A percentile compares a stretch with the other conserved stretches of the same genome.
phyloP scores from a whole-genome alignment of 148 eudicot species.

The Vaccinium myrtillus region DNA sequence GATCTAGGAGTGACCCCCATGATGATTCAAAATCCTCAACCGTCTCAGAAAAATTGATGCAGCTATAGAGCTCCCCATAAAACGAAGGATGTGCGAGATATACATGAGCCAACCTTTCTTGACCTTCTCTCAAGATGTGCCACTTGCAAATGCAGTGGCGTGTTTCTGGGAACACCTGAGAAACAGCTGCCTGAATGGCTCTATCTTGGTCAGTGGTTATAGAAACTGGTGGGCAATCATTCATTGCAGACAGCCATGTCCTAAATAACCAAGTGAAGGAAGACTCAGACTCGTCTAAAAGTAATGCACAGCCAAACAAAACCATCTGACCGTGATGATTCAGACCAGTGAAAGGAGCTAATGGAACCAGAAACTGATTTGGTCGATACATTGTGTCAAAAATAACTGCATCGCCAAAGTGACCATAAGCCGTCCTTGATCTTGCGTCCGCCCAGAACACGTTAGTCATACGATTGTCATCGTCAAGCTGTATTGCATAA shows the following conservation, averaged over 20 bases:
- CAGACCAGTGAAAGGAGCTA: slow-evolving; percentile 34
- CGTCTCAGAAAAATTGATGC: slow-evolving; percentile 38
- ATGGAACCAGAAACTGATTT: slow-evolving; percentile 31
- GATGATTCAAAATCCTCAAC: slow-evolving; percentile 35
- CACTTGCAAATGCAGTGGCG: slow-evolving; percentile 41
- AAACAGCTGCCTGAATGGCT: slow-evolving; percentile 31
- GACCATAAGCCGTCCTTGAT: slow-evolving; percentile 31
- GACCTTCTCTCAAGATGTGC: slow-evolving; percentile 38
- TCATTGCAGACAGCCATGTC: slow-evolving; percentile 32
- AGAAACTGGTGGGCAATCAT: slow-evolving; percentile 23
- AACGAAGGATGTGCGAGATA: slow-evolving; percentile 36
- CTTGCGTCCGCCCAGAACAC: slow-evolving; percentile 34
- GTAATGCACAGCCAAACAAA: slow-evolving; percentile 31
- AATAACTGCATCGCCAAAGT: slow-evolving; percentile 32
- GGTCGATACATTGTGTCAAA: slow-evolving; percentile 37
- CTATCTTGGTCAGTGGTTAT: slow-evolving; percentile 36
- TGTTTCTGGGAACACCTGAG: slow-evolving; percentile 25
- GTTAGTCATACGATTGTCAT: slow-evolving; percentile 32
- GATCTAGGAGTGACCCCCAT: slow-evolving; percentile 29
- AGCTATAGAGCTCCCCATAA: slow-evolving; percentile 31
- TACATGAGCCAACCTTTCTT: slow-evolving; percentile 34
- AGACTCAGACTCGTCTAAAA: slow-evolving; percentile 31
- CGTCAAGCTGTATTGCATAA: slow-evolving; percentile 33
- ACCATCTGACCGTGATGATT: slow-evolving; percentile 34
- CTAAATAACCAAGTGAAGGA: slow-evolving; percentile 32